A percentile compares a stretch with the other conserved stretches of the same genome.
These are phyloP conservation scores for Pseudocercospora fuligena DNA, from an alignment of 2,329 filamentous ascomycete species.

Conservation along the genomic window DNA sequence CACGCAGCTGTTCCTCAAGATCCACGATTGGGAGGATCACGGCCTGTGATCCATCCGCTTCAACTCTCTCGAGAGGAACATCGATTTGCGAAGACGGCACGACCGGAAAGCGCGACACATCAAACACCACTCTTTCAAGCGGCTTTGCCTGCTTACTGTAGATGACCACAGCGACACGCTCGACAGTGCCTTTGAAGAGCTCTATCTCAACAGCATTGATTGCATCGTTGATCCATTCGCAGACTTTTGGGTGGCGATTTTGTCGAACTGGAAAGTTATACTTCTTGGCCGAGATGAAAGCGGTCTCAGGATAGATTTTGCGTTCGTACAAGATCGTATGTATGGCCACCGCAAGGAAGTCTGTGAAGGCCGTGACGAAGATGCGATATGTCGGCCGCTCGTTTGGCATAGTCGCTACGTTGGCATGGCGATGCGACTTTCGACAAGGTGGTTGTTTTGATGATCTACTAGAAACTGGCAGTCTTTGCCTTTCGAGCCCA, in stretches of 20 bases:
- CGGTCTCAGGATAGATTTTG: constrained; percentile 73
- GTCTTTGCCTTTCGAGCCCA: neutral
- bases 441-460: neutral
- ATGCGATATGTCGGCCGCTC: constrained; percentile 50
- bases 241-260: constrained; percentile 83
- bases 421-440: neutral
- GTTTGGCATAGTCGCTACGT: constrained; percentile 25
- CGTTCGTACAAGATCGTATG: constrained; percentile 88
- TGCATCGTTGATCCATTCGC: constrained; percentile 83
- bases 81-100: constrained; percentile 54
- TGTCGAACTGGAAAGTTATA: constrained; percentile 86
- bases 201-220: constrained; percentile 73
- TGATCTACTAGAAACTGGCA: too few species aligned
- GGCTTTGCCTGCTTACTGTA: constrained; percentile 58
- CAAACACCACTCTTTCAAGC: constrained; percentile 65
- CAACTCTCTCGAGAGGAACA: constrained; percentile 54
- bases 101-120: constrained; percentile 61
- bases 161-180: constrained; percentile 62
- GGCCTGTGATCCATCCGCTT: constrained; percentile 30
- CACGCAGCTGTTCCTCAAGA: constrained; percentile 74
- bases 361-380: constrained; percentile 72
- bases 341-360: constrained; percentile 80
- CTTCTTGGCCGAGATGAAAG: constrained; percentile 78
- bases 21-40: constrained; percentile 50
- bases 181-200: constrained; percentile 64